phyloP scores from a whole-genome alignment of 2,329 filamentous ascomycete species.

The Periconia digitata region DNA sequence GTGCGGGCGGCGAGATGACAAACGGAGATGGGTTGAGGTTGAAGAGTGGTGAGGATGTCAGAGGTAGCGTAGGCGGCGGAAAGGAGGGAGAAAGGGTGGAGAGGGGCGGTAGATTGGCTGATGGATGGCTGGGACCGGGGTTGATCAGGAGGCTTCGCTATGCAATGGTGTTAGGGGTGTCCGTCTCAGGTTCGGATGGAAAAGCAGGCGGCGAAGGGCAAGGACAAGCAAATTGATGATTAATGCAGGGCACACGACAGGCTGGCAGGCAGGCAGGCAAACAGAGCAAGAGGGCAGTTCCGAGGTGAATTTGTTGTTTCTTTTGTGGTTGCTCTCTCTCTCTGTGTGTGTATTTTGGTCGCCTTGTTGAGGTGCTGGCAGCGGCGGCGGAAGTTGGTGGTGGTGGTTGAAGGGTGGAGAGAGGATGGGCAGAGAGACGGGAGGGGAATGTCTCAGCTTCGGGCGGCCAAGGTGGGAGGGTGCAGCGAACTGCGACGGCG shows the following conservation, averaged over 20 bases:
- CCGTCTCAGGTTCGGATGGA: background rate
- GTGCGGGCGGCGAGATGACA: background rate
- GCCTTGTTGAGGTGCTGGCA: too few relatives aligned
- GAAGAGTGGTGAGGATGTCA: background rate
- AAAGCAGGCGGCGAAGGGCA: background rate
- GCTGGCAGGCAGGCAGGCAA: background rate
- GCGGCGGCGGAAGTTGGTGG: too few relatives aligned
- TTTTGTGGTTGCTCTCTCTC: too few relatives aligned
- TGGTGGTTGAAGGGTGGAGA: too few relatives aligned
- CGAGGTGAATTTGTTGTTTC: too few relatives aligned
- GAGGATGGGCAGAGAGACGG: background rate
- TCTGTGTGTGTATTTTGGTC: too few relatives aligned
- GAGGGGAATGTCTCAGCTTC: too few relatives aligned
- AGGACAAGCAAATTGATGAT: background rate
- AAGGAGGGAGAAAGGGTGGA: background rate
- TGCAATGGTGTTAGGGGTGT: conserved; percentile 28
- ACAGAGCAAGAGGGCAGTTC: too few relatives aligned
- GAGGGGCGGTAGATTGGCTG: conserved; percentile 17
- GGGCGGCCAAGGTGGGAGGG: background rate
- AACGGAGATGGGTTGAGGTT: background rate
- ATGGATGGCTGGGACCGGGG: conserved; percentile 22
- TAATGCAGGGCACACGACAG: background rate
- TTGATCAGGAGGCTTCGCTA: conserved; percentile 35
- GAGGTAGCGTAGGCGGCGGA: background rate
- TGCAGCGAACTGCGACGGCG: background rate